Conservation (phyloP, 176 grass and related monocot genomes). For the Poa annua region DNA sequence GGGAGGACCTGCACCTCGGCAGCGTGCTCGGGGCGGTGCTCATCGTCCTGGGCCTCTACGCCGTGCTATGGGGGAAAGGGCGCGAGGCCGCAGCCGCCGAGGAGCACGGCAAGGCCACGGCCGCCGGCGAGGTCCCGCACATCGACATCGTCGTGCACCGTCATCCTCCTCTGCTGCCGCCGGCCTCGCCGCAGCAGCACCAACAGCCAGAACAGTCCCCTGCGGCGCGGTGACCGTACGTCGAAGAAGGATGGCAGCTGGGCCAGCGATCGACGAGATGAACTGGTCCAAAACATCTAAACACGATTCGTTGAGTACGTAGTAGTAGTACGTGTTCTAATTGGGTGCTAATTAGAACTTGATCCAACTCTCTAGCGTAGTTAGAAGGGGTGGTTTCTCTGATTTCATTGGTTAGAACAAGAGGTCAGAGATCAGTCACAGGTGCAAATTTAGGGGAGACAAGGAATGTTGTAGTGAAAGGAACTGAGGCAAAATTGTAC, state of each 20-base stretch:
- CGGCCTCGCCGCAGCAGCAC: neutral
- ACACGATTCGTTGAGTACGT: too few species aligned
- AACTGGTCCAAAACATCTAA: neutral
- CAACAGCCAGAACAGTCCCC: neutral
- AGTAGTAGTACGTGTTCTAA: too few species aligned
- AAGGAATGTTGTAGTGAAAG: neutral
- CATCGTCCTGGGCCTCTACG: constrained; percentile 73
- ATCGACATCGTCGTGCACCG: constrained; percentile 47
- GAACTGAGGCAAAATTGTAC: neutral
- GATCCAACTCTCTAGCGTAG: neutral
- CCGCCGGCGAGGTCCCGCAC: neutral
- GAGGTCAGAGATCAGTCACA: neutral
- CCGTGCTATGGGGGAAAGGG: constrained; percentile 83
- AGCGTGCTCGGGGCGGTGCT: constrained; percentile 66
- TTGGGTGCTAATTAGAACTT: neutral
- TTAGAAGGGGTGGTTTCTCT: neutral
- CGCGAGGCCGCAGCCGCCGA: constrained; percentile 52
- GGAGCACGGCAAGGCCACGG: constrained; percentile 31
- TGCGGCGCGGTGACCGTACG: neutral
- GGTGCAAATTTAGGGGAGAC: neutral
- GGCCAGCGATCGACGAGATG: constrained; percentile 16
- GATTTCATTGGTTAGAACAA: neutral
- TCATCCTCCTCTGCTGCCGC: neutral
- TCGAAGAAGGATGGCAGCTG: neutral
- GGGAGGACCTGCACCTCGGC: constrained; percentile 73